A percentile compares a stretch with the other conserved stretches of the same genome.
Conservation (phyloP, 176 grass and related monocot species). For the Pontederia crassipes region DNA sequence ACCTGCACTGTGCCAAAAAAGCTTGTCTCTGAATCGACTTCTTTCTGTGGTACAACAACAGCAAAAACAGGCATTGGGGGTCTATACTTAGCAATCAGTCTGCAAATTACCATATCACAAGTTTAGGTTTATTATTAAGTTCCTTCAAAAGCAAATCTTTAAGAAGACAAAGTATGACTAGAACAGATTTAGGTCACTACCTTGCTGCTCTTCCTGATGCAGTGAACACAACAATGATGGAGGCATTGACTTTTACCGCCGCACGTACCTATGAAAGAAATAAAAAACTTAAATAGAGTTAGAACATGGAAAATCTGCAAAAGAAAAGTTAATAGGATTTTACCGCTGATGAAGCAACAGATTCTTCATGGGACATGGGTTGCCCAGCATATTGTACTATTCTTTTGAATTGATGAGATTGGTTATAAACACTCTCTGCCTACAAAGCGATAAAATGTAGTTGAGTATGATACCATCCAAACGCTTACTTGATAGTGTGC, state of each 20-base stretch:
- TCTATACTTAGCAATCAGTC: conserved; percentile 92
- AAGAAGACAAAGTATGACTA: background rate
- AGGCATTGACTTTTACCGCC: conserved; percentile 94
- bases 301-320: background rate
- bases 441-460: conserved; percentile 27
- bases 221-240: conserved; percentile 89
- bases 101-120: conserved; percentile 18
- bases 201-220: conserved; percentile 96
- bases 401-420: conserved; percentile 84
- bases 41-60: conserved; percentile 79
- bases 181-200: conserved; percentile 19
- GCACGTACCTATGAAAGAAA: conserved; percentile 62
- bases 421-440: conserved; percentile 99
- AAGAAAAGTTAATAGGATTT: background rate
- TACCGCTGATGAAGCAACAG: conserved; percentile 94
- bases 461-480: background rate
- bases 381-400: conserved; percentile 81
- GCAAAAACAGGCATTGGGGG: conserved; percentile 91
- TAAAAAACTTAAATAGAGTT: background rate
- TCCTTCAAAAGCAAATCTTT: background rate
- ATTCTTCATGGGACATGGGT: conserved; percentile 92
- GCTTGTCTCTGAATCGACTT: no score
- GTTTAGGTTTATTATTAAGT: background rate
- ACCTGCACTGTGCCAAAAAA: no score
- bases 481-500: no score